Evolutionary conservation across 2,329 filamentous ascomycete genomes (phyloP).

Genomic region (Apiospora aurea): DNA sequence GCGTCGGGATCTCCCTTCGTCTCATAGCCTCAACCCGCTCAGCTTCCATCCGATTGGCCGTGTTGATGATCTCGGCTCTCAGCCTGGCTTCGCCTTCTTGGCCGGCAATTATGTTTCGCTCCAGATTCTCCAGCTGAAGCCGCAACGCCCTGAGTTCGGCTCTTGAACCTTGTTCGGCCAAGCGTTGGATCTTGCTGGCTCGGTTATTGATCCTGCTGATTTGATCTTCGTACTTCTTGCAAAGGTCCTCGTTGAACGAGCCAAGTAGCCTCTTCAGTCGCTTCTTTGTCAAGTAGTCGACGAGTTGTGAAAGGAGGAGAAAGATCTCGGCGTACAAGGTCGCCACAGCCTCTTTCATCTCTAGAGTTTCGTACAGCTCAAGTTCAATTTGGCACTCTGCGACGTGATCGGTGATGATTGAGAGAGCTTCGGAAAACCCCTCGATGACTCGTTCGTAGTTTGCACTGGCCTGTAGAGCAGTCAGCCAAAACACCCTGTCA

Average conservation of each 20-base stretch:
- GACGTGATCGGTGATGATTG: slow-evolving; percentile 32
- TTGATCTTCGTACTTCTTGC: neutral
- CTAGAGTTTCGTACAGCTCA: neutral
- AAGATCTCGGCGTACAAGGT: neutral
- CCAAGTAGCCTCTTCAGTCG: neutral
- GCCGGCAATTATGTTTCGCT: neutral
- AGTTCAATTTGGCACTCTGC: slow-evolving; percentile 24
- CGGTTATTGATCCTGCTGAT: neutral
- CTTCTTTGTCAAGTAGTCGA: neutral
- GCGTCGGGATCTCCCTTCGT: neutral
- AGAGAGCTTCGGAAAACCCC: slow-evolving; percentile 26
- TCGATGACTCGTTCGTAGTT: neutral
- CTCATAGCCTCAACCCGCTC: neutral
- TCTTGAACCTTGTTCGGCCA: neutral
- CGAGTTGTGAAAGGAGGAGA: neutral
- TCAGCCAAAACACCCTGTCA: no score
- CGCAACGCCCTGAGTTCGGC: neutral
- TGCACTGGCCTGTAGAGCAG: neutral
- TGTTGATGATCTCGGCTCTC: neutral
- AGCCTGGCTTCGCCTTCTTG: neutral
- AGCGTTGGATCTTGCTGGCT: neutral
- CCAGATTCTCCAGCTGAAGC: neutral
- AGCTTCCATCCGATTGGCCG: neutral
- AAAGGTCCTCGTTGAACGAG: neutral
- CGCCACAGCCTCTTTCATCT: neutral